Base-by-base conservation (phyloP, 108 stramenopile genomes). In the Cyclotella sp. region DNA sequence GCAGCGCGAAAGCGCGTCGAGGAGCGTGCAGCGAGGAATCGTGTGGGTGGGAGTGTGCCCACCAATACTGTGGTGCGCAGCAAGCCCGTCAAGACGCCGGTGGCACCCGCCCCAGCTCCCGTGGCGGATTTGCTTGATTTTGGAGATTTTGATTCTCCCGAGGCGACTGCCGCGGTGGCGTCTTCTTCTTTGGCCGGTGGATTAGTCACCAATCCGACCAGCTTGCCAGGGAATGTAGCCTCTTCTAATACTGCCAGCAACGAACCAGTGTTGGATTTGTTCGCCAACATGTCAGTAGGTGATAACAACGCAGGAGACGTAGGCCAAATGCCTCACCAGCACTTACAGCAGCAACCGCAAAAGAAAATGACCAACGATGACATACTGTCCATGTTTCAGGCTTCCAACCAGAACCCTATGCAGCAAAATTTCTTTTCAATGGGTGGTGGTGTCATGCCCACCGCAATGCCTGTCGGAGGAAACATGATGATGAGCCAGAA, bases 1-100 rank as follows among this genome's bases (percentile, higher is more conserved):
- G 87, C 87, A 22, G 94, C 94, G 24, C 61, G 88, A 42, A 83
- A 83, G 67, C 68, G 94, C 60, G 83, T 90, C 40, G 90, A 90
- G 51, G 83, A 76, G 41, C 80, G 92, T 22, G 69, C 86, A 79
- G 78, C 89, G 72, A 74, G 83, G 72, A 64, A 75, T 61, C 62
- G 74, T 16, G 57, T 80, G 60, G 68, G 84, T 64, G 39, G 72
- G 59, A 76, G 73, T 63, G 34, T 46, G 22, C 26, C 58, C 40
- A 18, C 61, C 79, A 13, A 34, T 55, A 62, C 22, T 29, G 53
- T 82, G 47, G 57, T 81, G 40, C 52, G 73, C 70, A 75, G 54
- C n/a, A 74, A 72, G 43, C 71, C 73, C 27, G 28, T 71, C 53
- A 73, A 73, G 64, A 65, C 76, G 63, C 70, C 63, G 12, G 30